A percentile compares a stretch with the other conserved stretches of the same genome.
These are phyloP conservation scores for Tricholoma hemisulphureum DNA, from an alignment of 768 basidiomycete species.

Conservation along the genomic window DNA sequence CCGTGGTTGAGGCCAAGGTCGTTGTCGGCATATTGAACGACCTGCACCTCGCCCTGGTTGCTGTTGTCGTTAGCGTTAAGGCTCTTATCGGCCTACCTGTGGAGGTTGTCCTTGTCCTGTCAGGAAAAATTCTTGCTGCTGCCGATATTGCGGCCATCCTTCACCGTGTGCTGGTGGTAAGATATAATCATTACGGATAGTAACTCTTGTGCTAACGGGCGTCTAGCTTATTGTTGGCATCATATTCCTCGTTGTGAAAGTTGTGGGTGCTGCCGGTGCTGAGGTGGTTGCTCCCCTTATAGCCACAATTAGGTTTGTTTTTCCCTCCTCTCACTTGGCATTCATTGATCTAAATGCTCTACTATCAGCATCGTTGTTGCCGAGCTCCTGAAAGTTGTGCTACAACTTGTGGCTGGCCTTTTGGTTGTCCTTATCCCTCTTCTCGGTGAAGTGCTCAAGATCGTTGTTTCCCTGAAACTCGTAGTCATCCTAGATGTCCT, in stretches of 20 bases:
- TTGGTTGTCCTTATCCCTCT: constrained; percentile 13
- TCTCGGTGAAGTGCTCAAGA: constrained; percentile 11
- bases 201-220: neutral
- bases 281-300: constrained; percentile 8
- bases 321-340: neutral
- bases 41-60: constrained; percentile 9
- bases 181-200: neutral
- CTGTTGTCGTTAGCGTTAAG: constrained; percentile 13
- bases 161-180: constrained; percentile 8
- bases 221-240: constrained; percentile 6
- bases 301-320: constrained; percentile 12
- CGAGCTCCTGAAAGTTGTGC: constrained; percentile 10
- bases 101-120: constrained; percentile 10
- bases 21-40: constrained; percentile 14
- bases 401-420: constrained; percentile 18
- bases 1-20: constrained; percentile 9
- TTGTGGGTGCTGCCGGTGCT: constrained; percentile 5
- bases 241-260: constrained; percentile 4
- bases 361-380: constrained; percentile 6
- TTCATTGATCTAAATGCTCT: no score
- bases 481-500: constrained; percentile 15
- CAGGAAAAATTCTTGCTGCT: constrained; percentile 11
- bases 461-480: constrained; percentile 15
- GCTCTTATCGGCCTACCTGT: constrained; percentile 10
- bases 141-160: constrained; percentile 12